Conservation (phyloP, 2,329 filamentous ascomycete species). For the Sclerotinia minor region DNA sequence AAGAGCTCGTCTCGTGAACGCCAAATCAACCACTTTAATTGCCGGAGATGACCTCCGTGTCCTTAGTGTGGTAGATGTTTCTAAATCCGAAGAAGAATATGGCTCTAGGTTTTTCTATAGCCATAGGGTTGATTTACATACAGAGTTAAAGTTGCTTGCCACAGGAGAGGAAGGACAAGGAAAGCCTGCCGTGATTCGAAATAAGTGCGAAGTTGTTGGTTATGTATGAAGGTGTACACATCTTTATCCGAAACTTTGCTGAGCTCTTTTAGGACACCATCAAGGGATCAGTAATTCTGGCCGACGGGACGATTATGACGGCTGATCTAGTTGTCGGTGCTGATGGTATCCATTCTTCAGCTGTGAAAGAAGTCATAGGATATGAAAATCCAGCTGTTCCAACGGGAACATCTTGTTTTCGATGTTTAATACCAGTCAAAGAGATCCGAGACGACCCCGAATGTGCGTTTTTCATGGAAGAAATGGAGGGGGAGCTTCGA, state of each 20-base stretch:
- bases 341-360: conserved; percentile 49
- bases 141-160: conserved; percentile 51
- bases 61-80: conserved; percentile 28
- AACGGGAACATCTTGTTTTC: conserved; percentile 33
- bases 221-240: conserved; percentile 24
- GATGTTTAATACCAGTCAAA: conserved; percentile 33
- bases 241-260: neutral
- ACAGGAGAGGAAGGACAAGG: conserved; percentile 43
- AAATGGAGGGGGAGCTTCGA: conserved; percentile 35
- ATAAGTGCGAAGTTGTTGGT: conserved; percentile 45
- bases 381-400: conserved; percentile 11
- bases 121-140: conserved; percentile 56
- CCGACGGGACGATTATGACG: conserved; percentile 46
- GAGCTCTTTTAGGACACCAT: conserved; percentile 18
- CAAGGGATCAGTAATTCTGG: conserved; percentile 47
- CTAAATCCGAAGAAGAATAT: conserved; percentile 27
- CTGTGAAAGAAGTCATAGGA: neutral
- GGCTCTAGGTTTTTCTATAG: conserved; percentile 52
- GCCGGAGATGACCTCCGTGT: conserved; percentile 26
- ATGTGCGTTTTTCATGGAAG: conserved; percentile 41
- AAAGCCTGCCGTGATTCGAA: conserved; percentile 44
- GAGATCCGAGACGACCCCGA: conserved; percentile 42
- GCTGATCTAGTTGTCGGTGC: conserved; percentile 56
- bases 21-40: conserved; percentile 43
- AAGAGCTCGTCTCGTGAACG: conserved; percentile 43